Conservation (phyloP, 768 basidiomycete genomes). For the Glaciozyma martinii region DNA sequence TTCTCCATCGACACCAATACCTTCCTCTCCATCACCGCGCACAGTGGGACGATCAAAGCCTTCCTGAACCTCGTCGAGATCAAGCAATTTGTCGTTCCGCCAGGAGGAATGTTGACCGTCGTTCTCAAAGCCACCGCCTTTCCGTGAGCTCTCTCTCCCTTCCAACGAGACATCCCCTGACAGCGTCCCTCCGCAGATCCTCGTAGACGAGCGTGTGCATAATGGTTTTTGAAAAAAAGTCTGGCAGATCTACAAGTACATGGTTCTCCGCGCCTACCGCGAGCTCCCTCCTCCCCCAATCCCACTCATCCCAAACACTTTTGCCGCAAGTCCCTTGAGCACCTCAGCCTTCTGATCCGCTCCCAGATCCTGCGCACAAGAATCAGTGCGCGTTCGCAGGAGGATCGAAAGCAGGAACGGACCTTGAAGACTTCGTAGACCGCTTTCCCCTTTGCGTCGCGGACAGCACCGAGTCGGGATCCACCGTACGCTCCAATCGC, state of each 20-base stretch:
- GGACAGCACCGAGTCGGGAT: constrained; percentile 17
- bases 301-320: constrained; percentile 7
- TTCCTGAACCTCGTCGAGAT: constrained; percentile 34
- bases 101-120: constrained; percentile 35
- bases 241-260: too few species aligned
- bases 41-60: constrained; percentile 31
- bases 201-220: too few species aligned
- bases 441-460: constrained; percentile 29
- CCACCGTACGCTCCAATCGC: constrained; percentile 27
- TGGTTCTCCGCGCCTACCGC: too few species aligned
- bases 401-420: too few species aligned
- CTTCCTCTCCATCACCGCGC: constrained; percentile 35
- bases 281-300: not conserved
- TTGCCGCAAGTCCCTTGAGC: constrained; percentile 13
- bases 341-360: constrained; percentile 25
- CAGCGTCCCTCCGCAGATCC: too few species aligned
- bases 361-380: not conserved
- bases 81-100: constrained; percentile 20
- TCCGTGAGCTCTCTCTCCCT: not conserved
- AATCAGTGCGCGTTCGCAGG: not conserved
- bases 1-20: constrained; percentile 31
- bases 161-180: too few species aligned
- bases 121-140: constrained; percentile 32
- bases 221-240: too few species aligned
- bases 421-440: constrained; percentile 25